Base-by-base conservation (phyloP, 176 grass and related monocot species). In the Zoysia pacifica region DNA sequence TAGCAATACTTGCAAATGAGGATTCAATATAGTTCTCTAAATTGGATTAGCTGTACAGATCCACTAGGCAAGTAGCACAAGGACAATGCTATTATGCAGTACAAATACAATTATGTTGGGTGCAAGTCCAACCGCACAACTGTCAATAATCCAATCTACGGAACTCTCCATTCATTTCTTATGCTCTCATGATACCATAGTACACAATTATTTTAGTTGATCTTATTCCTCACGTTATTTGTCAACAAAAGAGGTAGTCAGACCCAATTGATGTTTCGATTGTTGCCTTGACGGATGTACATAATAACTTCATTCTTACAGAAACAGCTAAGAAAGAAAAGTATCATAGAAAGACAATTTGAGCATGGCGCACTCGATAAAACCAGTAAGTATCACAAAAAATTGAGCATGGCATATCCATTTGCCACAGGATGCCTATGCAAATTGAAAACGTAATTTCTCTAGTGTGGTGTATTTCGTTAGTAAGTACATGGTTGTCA, bases 111-210 rank as follows among this genome's bases (percentile, higher is more conserved):
- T 51, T 28, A 28, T 28, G 28, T 28, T 28, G 28, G 28, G 44
- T 75, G 45, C 54, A 62, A 77, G 44, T 75, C 65, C 45, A 70
- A 84, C 54, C 1, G 47, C 41, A 48, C 62, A 65, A 55, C 46
- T 69, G 20, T 3, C 60, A 19, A 41, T 20, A 58, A 51, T 13
- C 14, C 51, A 69, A 58, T n/a, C 2, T 2, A 19, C 3, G 40
- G 69, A 7, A n/a, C 41, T 3, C 14, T 56, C 19, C 48, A 53
- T 78, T 78, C 62, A 78, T 65, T 63, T 63, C 75, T 9, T 41
- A 12, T 51, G 2, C 36, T 48, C 35, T 51, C 61, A 51, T 65
- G 46, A 39, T 1, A 11, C 61, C 9, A 47, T 10, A 62, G 6
- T 12, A 4, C n/a, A 47, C 12, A 60, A 6, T 20, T 11, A 11